phyloP scores from a whole-genome alignment of 2,329 filamentous ascomycete species.

The Juglanconis sp. region DNA sequence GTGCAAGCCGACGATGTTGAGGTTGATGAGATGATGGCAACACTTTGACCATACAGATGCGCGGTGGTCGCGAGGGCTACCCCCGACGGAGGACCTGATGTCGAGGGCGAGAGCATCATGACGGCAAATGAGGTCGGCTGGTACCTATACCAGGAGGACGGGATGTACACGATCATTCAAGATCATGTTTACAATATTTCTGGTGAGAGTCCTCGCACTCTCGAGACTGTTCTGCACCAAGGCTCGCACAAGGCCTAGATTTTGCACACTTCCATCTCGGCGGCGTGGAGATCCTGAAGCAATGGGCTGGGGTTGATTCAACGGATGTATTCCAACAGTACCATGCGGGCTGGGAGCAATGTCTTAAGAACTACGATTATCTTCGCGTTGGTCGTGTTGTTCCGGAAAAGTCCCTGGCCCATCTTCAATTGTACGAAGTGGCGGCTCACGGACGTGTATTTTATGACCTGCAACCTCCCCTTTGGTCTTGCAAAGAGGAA shows the following conservation, averaged over 20 bases:
- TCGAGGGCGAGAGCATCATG: neutral
- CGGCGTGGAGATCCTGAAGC: neutral
- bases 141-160: neutral
- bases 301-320: conserved; percentile 1
- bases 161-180: conserved; percentile 7
- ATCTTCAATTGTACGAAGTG: neutral
- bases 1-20: neutral
- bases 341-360: neutral
- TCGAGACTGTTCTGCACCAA: neutral
- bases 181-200: conserved; percentile 4
- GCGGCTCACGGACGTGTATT: neutral
- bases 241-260: no score
- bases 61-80: neutral
- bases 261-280: neutral
- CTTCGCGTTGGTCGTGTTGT: conserved; percentile 7
- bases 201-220: neutral
- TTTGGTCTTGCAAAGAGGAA: no score
- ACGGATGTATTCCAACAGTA: neutral
- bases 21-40: neutral
- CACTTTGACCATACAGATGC: neutral
- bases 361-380: conserved; percentile 3
- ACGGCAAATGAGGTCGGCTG: conserved; percentile 1
- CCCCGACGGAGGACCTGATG: neutral
- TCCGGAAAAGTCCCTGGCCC: neutral
- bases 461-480: neutral